These are phyloP conservation scores for Roridomyces roridus DNA, from an alignment of 768 basidiomycete genomes.

Conservation along the genomic window DNA sequence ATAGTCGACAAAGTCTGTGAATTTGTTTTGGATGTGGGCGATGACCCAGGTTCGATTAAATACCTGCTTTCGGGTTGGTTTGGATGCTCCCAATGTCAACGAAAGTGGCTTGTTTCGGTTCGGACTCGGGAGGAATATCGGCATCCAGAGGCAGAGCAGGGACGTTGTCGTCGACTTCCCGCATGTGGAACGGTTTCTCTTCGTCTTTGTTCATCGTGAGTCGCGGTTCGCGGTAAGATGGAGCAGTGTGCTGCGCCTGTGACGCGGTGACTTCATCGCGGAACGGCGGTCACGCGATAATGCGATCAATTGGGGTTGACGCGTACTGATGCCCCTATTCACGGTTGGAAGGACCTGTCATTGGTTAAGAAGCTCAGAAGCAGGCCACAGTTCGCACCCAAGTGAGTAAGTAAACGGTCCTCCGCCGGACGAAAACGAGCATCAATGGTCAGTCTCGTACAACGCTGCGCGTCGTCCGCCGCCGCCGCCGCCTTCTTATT, in stretches of 20 bases:
- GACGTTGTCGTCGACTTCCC: constrained; percentile 25
- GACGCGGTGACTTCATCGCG: background rate
- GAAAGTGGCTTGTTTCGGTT: constrained; percentile 10
- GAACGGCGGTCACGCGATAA: too few species aligned
- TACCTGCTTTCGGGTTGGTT: constrained; percentile 28
- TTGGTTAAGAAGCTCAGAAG: too few species aligned
- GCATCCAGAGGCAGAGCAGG: constrained; percentile 19
- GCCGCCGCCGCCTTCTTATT: too few species aligned
- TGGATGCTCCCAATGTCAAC: constrained; percentile 31
- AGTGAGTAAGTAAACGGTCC: too few species aligned
- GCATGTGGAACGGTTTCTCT: constrained; percentile 28
- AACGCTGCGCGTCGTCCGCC: too few species aligned
- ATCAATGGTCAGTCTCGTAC: too few species aligned
- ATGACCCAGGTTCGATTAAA: background rate
- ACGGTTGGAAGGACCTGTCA: too few species aligned
- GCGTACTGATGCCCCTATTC: too few species aligned
- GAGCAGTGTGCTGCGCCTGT: background rate
- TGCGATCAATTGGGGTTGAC: too few species aligned
- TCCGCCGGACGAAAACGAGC: too few species aligned
- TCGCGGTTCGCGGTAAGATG: background rate
- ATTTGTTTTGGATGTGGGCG: background rate
- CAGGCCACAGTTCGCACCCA: too few species aligned
- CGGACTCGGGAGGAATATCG: constrained; percentile 11
- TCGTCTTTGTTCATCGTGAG: constrained; percentile 9
- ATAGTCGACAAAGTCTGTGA: constrained; percentile 46